These are phyloP conservation scores for Cladophialophora bantiana DNA, from an alignment of 2,329 filamentous ascomycete species.

Conservation along the genomic window DNA sequence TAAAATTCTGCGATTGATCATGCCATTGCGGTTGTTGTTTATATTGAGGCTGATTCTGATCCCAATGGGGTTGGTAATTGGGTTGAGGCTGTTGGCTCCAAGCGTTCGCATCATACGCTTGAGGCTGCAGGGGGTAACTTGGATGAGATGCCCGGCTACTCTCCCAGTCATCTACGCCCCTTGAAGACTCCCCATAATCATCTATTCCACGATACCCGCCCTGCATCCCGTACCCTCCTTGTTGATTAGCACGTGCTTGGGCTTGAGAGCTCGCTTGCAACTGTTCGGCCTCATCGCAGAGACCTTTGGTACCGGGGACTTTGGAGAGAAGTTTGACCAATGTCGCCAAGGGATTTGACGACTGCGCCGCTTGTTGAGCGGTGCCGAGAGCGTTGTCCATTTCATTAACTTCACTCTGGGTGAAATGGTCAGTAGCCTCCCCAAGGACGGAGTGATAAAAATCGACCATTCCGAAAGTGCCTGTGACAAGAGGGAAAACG, in stretches of 20 bases:
- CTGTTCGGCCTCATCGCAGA: constrained; percentile 70
- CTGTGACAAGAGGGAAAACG: constrained; percentile 77
- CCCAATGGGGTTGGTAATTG: constrained; percentile 27
- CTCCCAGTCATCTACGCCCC: constrained; percentile 47
- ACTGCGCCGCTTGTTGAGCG: constrained; percentile 62
- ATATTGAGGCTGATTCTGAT: constrained; percentile 26
- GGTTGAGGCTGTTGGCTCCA: constrained; percentile 30
- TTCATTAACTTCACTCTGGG: constrained; percentile 83
- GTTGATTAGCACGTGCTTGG: constrained; percentile 67
- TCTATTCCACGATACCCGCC: constrained; percentile 41
- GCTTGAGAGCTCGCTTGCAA: constrained; percentile 68
- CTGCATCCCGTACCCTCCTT: constrained; percentile 45
- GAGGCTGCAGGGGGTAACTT: constrained; percentile 51
- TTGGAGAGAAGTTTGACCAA: constrained; percentile 78
- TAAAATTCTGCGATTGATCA: constrained; percentile 26
- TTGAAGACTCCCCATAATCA: constrained; percentile 35
- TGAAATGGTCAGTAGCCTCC: constrained; percentile 83
- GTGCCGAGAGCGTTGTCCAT: constrained; percentile 76
- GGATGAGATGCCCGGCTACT: constrained; percentile 29
- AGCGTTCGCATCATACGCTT: constrained; percentile 26
- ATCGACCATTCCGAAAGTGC: constrained; percentile 78
- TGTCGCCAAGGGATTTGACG: constrained; percentile 57
- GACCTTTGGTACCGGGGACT: constrained; percentile 74
- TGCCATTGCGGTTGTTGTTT: constrained; percentile 28
- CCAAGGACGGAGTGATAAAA: constrained; percentile 80